Base-by-base conservation (phyloP, 129 eudicot species). In the Glebionis coronaria region DNA sequence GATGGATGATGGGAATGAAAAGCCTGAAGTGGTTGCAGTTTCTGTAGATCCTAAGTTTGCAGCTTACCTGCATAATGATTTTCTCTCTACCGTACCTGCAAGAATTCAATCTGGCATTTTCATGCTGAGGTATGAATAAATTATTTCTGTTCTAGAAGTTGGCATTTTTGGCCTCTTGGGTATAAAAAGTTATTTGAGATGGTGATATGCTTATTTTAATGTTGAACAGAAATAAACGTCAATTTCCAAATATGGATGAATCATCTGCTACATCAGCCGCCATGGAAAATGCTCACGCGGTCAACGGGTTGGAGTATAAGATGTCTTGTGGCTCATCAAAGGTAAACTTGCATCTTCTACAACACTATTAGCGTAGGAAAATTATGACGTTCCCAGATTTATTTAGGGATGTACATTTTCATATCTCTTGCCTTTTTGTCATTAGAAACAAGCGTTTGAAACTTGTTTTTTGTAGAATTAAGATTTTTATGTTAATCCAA, bases 221-320 rank as follows among this genome's bases (percentile, higher is more conserved):
- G 25, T 61, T 56, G 4, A 75, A 83, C 85, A 93, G 98, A 81
- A 93, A 86, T 78, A 84, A 86, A 70, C 70, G 68, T 9, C 71
- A 61, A 47, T 83, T 75, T 79, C 60, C 79, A n/a, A 74, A 72
- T 54, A 52, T 78, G 13, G 94, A 91, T 76, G 97, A 74, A 66
- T 70, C 74, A 45, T 77, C 83, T 16, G 87, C 82, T 16, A 53
- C 76, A 56, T 71, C 78, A 20, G 53, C 70, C 67, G 91, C 84
- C 60, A 82, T 81, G 82, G 90, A 91, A 83, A 80, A 83, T 69
- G 81, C 80, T 38, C 76, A 62, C 20, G 49, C 78, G 62, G 73
- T 84, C 54, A 85, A 92, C 67, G 96, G 96, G 58, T 84, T 92
- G 83, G 98, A 92, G 77, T 88, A 89, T 83, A 88, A 88, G 86